phyloP scores from a whole-genome alignment of 176 grass and related monocot species.

The Eleusine coracana region DNA sequence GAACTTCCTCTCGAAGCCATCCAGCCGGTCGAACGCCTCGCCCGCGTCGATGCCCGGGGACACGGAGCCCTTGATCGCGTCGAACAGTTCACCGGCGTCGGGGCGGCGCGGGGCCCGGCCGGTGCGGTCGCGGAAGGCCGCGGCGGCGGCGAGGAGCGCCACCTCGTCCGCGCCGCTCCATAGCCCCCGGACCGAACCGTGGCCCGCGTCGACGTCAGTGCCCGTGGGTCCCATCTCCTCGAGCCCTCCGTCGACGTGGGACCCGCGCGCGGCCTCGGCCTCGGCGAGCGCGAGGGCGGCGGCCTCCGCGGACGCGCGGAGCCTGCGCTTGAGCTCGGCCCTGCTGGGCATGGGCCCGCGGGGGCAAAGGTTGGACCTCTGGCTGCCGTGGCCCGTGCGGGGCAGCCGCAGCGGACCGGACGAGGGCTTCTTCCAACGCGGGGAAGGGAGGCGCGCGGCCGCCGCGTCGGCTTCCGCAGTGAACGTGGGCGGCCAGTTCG shows the following conservation, averaged over 20 bases:
- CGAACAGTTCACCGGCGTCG: conserved; percentile 27
- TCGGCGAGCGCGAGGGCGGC: background rate
- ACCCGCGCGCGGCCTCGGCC: background rate
- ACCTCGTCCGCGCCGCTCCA: conserved; percentile 57
- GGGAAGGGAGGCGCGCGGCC: background rate
- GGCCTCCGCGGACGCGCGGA: conserved; percentile 5
- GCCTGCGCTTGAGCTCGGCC: conserved; percentile 41
- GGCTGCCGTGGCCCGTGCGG: conserved; percentile 10
- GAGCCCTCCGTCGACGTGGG: background rate
- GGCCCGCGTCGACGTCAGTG: background rate
- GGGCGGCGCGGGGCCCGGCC: conserved; percentile 39
- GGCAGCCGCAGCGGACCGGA: conserved; percentile 17
- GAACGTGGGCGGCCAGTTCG: background rate
- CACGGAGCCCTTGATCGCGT: conserved; percentile 32
- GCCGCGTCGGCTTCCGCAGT: conserved; percentile 11
- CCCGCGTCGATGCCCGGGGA: conserved; percentile 27
- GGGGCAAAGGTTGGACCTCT: conserved; percentile 15
- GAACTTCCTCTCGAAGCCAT: conserved; percentile 45
- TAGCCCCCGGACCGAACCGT: background rate
- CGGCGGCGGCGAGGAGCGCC: conserved; percentile 42
- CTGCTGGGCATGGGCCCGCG: conserved; percentile 6
- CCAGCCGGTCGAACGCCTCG: conserved; percentile 44
- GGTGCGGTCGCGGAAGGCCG: conserved; percentile 51
- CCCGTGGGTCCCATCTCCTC: background rate
- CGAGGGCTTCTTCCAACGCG: conserved; percentile 33